phyloP scores from a whole-genome alignment of 2,329 filamentous ascomycete genomes.

The Colletotrichum orchidophilum region DNA sequence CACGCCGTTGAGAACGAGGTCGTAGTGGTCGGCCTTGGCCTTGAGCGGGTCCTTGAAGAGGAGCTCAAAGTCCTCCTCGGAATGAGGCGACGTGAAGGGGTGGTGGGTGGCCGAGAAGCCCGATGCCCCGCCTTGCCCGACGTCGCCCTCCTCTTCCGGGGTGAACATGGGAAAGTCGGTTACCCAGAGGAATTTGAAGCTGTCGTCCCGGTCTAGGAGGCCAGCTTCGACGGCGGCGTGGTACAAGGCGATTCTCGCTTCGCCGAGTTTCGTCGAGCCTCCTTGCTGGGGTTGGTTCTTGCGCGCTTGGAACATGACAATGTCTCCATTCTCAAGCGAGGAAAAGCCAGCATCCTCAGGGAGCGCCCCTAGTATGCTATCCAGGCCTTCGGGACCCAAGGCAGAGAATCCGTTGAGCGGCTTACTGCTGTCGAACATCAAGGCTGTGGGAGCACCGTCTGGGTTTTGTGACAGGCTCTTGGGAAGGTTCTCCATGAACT shows the following conservation, averaged over 20 bases:
- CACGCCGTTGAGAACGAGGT: conserved; percentile 93
- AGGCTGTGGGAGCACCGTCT: conserved; percentile 81
- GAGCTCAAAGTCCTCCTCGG: conserved; percentile 75
- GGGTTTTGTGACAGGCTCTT: conserved; percentile 72
- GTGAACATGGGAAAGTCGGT: conserved; percentile 94
- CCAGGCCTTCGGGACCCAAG: conserved; percentile 61
- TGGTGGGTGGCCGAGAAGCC: conserved; percentile 92
- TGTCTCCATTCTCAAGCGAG: conserved; percentile 73
- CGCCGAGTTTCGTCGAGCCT: conserved; percentile 77
- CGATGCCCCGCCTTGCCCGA: conserved; percentile 82
- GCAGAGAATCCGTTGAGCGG: conserved; percentile 81
- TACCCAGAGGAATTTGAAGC: conserved; percentile 83
- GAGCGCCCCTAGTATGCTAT: conserved; percentile 43
- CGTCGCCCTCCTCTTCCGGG: conserved; percentile 69
- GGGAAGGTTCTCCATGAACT: conserved; percentile 75
- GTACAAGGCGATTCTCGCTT: conserved; percentile 76
- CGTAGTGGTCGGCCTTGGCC: conserved; percentile 89
- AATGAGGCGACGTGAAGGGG: conserved; percentile 90
- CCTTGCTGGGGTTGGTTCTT: conserved; percentile 71
- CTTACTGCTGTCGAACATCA: conserved; percentile 77
- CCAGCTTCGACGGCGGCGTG: conserved; percentile 71
- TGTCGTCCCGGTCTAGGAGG: conserved; percentile 58
- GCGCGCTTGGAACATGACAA: conserved; percentile 85
- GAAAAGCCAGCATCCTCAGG: conserved; percentile 39
- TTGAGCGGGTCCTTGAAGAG: conserved; percentile 76